Evolutionary conservation across 164 flowering plant genomes (phyloP), one percentile per base, ranked within the genome.

Genomic region (Akebia trifoliata): DNA sequence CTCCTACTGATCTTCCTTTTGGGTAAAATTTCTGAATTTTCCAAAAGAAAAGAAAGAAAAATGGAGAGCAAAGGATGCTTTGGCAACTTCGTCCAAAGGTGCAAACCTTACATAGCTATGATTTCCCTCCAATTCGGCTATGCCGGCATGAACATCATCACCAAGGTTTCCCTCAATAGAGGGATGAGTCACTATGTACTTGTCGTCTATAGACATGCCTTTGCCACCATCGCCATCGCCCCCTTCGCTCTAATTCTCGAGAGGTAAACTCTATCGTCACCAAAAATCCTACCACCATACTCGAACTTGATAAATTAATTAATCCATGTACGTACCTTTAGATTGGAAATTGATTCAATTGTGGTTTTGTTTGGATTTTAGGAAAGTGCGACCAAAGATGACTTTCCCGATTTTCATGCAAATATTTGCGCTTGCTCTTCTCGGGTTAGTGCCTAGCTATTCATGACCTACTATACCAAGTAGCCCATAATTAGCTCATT

Each of bases 151-250:
- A 81, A 84, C 67, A 82, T 87, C 49, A 74, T 84, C 65, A 82
- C 89, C 15, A 84, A 82, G 69, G 84, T 82, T 15, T 78, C 87
- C 17, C 84, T 87, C 20, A 83, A 87, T 69, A 57, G 81, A 2
- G 95, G 91, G 2, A 84, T 84, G 91, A 84, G 88, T 69, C 95
- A 85, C 36, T 85, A 82, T 36, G 95, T 84, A 0, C 78, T 87
- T 0, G 95, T 84, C 3, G 90, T 81, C 26, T 87, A 87, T 45
- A 53, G 95, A 0, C 89, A 85, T 56, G 92, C 92, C 65, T 78
- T 87, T 57, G 95, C 92, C 30, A 85, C 92, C 9, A 79, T 77
- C 0, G 96, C 60, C 14, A 80, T 87, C 6, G 95, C 89, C 21
- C 95, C 95, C 2, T 87, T 87, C 34, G 95, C 95, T 29, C 57